phyloP scores from a whole-genome alignment of 192 early-diverging fungal species.

The Backusella morwellensis region DNA sequence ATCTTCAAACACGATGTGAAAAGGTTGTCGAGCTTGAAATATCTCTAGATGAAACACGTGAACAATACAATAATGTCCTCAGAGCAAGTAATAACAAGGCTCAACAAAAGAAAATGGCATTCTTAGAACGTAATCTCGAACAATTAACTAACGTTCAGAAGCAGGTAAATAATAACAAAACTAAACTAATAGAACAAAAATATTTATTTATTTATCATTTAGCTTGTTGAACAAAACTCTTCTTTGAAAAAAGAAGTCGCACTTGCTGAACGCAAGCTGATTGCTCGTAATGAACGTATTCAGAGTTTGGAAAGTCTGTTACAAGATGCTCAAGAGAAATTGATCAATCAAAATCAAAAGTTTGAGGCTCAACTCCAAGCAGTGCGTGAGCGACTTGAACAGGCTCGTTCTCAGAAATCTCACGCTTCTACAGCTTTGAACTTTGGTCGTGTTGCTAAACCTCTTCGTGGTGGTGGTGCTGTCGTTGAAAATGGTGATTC shows the following conservation, averaged over 20 bases:
- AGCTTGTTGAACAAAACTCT: conserved; percentile 95
- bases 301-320: conserved; percentile 82
- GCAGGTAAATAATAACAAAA: conserved; percentile 42
- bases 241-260: conserved; percentile 93
- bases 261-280: conserved; percentile 88
- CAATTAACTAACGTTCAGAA: conserved; percentile 96
- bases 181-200: not conserved
- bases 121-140: conserved; percentile 95
- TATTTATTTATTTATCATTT: not conserved
- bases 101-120: conserved; percentile 94
- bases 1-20: conserved; percentile 96
- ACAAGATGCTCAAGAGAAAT: conserved; percentile 81
- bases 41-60: conserved; percentile 91
- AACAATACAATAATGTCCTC: conserved; percentile 87
- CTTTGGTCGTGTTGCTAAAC: conserved; percentile 77
- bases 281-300: conserved; percentile 92
- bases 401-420: conserved; percentile 58
- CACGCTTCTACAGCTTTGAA: conserved; percentile 33
- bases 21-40: conserved; percentile 98
- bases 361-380: conserved; percentile 79
- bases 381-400: conserved; percentile 76
- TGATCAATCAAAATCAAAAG: conserved; percentile 74
- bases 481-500: conserved; percentile 14
- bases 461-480: conserved; percentile 75
- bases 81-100: conserved; percentile 79